These are phyloP conservation scores for Trifolium repens DNA, from an alignment of 306 rosid genomes.

Conservation along the genomic window DNA sequence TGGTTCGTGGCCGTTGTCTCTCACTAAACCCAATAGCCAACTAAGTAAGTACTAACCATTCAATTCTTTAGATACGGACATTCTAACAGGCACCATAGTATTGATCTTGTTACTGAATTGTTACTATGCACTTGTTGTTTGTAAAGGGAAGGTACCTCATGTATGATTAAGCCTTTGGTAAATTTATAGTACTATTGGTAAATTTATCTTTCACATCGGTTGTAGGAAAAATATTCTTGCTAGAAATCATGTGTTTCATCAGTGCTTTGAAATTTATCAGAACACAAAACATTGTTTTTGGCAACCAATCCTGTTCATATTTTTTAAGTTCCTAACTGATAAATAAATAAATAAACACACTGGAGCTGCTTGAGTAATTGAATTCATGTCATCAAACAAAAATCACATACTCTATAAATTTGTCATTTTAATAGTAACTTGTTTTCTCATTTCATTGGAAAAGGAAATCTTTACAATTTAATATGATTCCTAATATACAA, in stretches of 20 bases:
- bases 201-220: neutral
- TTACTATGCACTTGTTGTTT: neutral
- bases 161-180: neutral
- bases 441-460: neutral
- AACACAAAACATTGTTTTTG: neutral
- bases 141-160: neutral
- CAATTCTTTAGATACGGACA: neutral
- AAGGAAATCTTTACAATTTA: neutral
- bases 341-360: neutral
- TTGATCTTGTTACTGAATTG: neutral
- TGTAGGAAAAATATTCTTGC: neutral
- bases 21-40: neutral
- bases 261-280: constrained; percentile 6
- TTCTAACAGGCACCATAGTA: neutral
- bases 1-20: constrained; percentile 5
- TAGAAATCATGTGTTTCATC: neutral
- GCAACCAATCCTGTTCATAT: neutral
- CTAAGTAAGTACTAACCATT: neutral
- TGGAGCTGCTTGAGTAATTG: neutral
- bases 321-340: neutral
- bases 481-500: constrained; percentile 2
- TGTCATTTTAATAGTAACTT: neutral
- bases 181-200: neutral
- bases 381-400: constrained; percentile 6
- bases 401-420: neutral